Evolutionary conservation across 352 stramenopile species (phyloP).

Genomic region (Phytophthora cryptogea): DNA sequence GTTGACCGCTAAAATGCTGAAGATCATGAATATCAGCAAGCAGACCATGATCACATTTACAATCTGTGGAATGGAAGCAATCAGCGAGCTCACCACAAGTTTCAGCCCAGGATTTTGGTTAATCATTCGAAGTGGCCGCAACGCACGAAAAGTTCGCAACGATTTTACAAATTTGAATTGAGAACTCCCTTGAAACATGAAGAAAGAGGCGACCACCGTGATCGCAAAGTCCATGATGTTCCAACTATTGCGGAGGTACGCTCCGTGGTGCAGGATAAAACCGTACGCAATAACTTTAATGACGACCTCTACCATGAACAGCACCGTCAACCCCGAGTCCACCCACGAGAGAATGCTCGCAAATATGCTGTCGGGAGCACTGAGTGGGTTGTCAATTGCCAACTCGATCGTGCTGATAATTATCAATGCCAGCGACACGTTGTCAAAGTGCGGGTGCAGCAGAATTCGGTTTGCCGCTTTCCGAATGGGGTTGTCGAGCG

Average conservation of each 20-base stretch:
- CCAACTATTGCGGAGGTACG: conserved; percentile 86
- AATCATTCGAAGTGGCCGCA: conserved; percentile 88
- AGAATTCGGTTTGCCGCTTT: conserved; percentile 53
- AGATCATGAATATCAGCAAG: conserved; percentile 84
- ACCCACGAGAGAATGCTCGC: conserved; percentile 58
- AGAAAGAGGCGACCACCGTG: conserved; percentile 68
- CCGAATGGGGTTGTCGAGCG: conserved; percentile 54
- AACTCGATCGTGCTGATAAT: conserved; percentile 68
- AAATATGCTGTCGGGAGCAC: conserved; percentile 42
- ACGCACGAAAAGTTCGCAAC: conserved; percentile 74
- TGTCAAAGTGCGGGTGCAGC: conserved; percentile 73
- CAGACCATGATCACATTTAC: conserved; percentile 87
- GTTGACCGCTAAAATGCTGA: conserved; percentile 90
- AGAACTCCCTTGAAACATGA: conserved; percentile 72
- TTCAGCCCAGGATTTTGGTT: conserved; percentile 72
- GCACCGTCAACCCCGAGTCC: conserved; percentile 68
- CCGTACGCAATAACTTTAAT: conserved; percentile 90
- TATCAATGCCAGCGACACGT: conserved; percentile 76
- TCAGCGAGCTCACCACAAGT: conserved; percentile 79
- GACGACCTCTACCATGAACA: conserved; percentile 88
- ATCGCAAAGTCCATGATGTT: conserved; percentile 93
- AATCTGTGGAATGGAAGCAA: conserved; percentile 79
- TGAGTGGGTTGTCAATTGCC: conserved; percentile 81
- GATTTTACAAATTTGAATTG: conserved; percentile 72
- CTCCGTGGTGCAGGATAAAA: conserved; percentile 60